Evolutionary conservation across 1,284 basidiomycete genomes (phyloP).

Genomic region (Apiotrichum siamense): DNA sequence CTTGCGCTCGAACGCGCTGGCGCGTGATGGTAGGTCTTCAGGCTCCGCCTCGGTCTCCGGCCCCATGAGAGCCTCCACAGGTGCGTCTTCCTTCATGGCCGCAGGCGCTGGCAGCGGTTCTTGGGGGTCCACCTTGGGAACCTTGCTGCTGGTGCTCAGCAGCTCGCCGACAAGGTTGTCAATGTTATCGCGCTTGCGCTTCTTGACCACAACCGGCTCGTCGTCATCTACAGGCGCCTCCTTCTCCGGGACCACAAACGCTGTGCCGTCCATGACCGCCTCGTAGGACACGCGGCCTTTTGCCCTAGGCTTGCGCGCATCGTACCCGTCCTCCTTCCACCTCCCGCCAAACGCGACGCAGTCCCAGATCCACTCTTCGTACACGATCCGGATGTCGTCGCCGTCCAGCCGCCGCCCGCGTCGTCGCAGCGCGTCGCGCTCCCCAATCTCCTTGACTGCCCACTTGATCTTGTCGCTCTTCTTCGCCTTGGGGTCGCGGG

Average conservation of each 20-base stretch:
- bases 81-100: slow-evolving; percentile 8
- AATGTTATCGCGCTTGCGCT: slow-evolving; percentile 27
- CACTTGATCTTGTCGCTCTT: slow-evolving; percentile 43
- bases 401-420: slow-evolving; percentile 25
- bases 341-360: slow-evolving; percentile 40
- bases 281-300: slow-evolving; percentile 24
- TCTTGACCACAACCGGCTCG: slow-evolving; percentile 29
- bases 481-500: slow-evolving; percentile 26
- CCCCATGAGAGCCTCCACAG: neutral
- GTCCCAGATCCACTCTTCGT: slow-evolving; percentile 48
- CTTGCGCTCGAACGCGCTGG: slow-evolving; percentile 17
- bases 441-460: slow-evolving; percentile 31
- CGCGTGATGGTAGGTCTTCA: neutral
- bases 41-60: neutral
- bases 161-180: slow-evolving; percentile 34
- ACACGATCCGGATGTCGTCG: slow-evolving; percentile 38
- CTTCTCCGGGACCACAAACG: slow-evolving; percentile 6
- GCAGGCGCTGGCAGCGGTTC: no score
- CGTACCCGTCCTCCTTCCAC: slow-evolving; percentile 42
- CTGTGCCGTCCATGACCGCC: slow-evolving; percentile 28
- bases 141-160: slow-evolving; percentile 20
- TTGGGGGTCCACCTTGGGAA: slow-evolving; percentile 1
- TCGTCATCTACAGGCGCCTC: slow-evolving; percentile 21
- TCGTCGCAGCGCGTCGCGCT: slow-evolving; percentile 25
- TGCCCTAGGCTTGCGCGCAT: slow-evolving; percentile 34